Conservation (phyloP, 2,329 filamentous ascomycete species). For the Colletotrichum salicis region DNA sequence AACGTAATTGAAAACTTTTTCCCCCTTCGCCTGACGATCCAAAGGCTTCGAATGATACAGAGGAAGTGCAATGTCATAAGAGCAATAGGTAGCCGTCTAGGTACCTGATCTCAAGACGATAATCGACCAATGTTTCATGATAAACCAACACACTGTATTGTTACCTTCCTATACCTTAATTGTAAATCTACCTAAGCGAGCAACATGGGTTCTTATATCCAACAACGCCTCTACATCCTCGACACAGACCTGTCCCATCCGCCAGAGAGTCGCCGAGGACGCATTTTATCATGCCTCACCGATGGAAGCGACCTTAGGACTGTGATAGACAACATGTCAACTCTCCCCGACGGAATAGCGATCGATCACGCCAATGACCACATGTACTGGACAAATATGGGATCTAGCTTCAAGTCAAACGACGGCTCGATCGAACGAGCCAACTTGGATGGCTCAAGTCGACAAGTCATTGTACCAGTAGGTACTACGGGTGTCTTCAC, state of each 20-base stretch:
- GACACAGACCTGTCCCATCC: slow-evolving; percentile 19
- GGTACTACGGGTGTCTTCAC: slow-evolving; percentile 14
- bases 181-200: no score
- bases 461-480: neutral
- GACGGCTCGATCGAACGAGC: slow-evolving; percentile 23
- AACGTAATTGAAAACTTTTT: neutral
- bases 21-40: neutral
- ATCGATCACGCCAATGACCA: slow-evolving; percentile 13
- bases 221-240: slow-evolving; percentile 22
- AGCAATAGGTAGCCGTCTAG: no score
- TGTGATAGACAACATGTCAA: slow-evolving; percentile 3
- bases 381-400: slow-evolving; percentile 30
- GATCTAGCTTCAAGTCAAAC: slow-evolving; percentile 15
- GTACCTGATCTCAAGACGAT: no score
- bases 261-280: neutral
- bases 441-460: slow-evolving; percentile 10
- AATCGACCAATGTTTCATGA: no score
- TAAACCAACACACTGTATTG: no score
- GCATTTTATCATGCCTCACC: slow-evolving; percentile 15
- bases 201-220: slow-evolving; percentile 11
- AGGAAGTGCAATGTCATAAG: no score
- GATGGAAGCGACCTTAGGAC: slow-evolving; percentile 8
- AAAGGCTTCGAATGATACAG: no score
- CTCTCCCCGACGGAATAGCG: slow-evolving; percentile 13
- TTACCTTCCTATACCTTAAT: no score